Percentiles rank a stretch among this genome's conserved stretches.
These are phyloP conservation scores for Sphagnurus paluster DNA, from an alignment of 1,284 basidiomycete genomes.

Conservation along the genomic window DNA sequence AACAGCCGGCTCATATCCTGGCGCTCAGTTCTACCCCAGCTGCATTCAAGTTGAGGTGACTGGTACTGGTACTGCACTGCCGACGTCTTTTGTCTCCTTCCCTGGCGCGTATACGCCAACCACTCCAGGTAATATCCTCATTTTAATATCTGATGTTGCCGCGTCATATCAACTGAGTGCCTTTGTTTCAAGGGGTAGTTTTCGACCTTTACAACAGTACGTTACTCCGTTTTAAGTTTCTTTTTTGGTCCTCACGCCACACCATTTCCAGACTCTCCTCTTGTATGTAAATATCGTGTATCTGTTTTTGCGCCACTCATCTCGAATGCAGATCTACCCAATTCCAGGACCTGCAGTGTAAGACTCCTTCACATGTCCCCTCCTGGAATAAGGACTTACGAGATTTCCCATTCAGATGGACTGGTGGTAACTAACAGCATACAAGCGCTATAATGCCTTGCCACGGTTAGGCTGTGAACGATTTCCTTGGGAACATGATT, in stretches of 20 bases:
- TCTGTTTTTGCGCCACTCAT: not conserved
- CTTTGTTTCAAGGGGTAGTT: constrained; percentile 26
- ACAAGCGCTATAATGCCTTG: too few relatives aligned
- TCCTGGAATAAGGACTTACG: not conserved
- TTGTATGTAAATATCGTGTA: constrained; percentile 20
- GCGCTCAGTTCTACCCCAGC: constrained; percentile 45
- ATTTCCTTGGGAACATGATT: too few relatives aligned
- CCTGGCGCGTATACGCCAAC: constrained; percentile 48
- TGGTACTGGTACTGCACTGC: constrained; percentile 46
- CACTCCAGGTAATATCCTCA: constrained; percentile 36
- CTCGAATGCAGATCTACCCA: constrained; percentile 32
- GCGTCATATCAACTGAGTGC: not conserved
- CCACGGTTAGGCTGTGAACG: too few relatives aligned
- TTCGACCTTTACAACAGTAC: constrained; percentile 41
- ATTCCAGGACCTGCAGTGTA: constrained; percentile 45
- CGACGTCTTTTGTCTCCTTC: constrained; percentile 52
- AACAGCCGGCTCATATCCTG: constrained; percentile 33
- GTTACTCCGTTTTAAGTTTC: not conserved
- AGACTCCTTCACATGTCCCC: constrained; percentile 4
- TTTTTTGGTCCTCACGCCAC: not conserved
- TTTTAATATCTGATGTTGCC: not conserved
- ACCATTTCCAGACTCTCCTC: constrained; percentile 22
- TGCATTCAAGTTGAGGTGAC: constrained; percentile 54
- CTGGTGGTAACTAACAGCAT: constrained; percentile 21
- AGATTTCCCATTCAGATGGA: constrained; percentile 26